Base-by-base conservation (phyloP, 306 rosid genomes). In the Senna siamea region DNA sequence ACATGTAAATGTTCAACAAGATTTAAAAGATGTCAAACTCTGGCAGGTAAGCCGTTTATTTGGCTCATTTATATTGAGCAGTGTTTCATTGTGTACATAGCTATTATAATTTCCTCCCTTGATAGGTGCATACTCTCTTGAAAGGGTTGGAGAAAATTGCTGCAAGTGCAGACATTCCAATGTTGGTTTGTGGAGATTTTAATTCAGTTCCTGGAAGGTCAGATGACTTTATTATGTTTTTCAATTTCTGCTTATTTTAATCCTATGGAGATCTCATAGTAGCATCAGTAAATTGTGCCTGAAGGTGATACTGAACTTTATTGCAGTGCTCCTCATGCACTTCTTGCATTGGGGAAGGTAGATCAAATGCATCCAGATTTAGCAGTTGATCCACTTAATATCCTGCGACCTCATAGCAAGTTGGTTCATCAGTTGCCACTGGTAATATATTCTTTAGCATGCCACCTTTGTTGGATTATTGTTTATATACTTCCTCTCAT, bases 121-220 rank as follows among this genome's bases (percentile, higher is more conserved):
- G 18, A 65, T 70, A 94, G 99, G 97, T 92, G 78, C 99, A 94
- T 76, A 94, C 99, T 51, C 92, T 94, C 74, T 85, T 94, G 26
- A 94, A 94, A 79, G 99, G 97, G 78, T 85, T 94, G 89, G 99
- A 94, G 66, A 94, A 92, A 87, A 92, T 94, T 74, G 95, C 97
- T 61, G 90, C 91, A 58, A 92, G 96, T 72, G 97, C 97, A 46
- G 97, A 92, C 78, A 92, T 94, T 75, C 99, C 99, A n/a, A 94
- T 94, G 96, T 62, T 94, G 88, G 97, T 94, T 75, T 94, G 99
- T 81, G 99, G 99, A 69, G 97, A 94, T 74, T 94, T 94, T 80
- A 94, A 90, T 79, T 92, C 99, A 3, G 82, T 87, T 73, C 99
- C 99, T 12, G 95, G 97, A 86, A 94, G 99, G 99, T 94, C 62